Evolutionary conservation across 73 alveolate genomes (phyloP), one percentile per base, ranked within the genome.

Genomic region (Paramecium sonneborni): DNA sequence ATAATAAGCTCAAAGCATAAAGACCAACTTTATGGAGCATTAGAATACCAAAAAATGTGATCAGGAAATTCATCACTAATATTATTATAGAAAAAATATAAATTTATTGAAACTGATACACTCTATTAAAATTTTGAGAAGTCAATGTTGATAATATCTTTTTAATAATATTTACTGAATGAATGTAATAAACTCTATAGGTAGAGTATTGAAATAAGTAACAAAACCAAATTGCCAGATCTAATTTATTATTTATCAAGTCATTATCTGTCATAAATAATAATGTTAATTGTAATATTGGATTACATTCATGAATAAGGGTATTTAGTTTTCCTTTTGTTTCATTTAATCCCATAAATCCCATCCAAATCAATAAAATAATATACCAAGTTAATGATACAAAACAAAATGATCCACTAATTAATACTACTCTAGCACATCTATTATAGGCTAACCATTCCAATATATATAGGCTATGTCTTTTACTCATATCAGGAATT

Each of bases 391-490:
- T 79, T 20, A 79, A 26, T 38, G 90, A 38, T 24, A 44, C 90
- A 43, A 79, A 79, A 79, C 90, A 79, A 11, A 79, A 79, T 79
- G 90, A 79, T 10, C 90, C 90, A 43, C 90, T 79, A 0, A 79
- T 79, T 24, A 79, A 46, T 12, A 79, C 90, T 6, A 44, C 55
- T 79, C 90, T 38, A 0, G 76, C 41, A 46, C 90, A 30, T 46
- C 90, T 79, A 79, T 79, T 79, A 12, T 79, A 79, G 2, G 90
- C 90, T 44, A 79, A 41, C 90, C 90, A 79, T 79, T 79, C 90
- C 10, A 79, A 37, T 43, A 79, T 43, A 79, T 79, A 79, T 39
- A 79, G 21, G 8, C 55, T 79, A 46, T 79, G 90, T 79, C 90
- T 7, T 37, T 79, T 79, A 23, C 76, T 43, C 90, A 79, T 79